Percentiles rank a stretch among this genome's conserved stretches.
Evolutionary conservation across 2,329 filamentous ascomycete species (phyloP).

Genomic region (Dothidotthia symphoricarpi): DNA sequence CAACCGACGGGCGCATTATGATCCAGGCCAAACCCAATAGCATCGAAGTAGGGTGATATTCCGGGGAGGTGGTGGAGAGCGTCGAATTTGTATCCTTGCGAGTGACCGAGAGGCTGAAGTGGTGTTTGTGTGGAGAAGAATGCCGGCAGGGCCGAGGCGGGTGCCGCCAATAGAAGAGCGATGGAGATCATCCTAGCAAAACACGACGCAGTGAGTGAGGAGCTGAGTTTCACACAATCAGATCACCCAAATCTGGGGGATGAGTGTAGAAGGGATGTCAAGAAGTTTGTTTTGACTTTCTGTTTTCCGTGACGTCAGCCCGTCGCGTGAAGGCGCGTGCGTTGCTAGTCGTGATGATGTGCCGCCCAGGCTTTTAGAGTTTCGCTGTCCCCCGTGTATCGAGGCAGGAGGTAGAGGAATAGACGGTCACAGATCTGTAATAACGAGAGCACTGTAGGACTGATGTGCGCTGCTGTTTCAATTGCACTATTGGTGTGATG

Average conservation of each 20-base stretch:
- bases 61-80: conserved; percentile 51
- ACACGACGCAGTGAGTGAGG: not conserved
- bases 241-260: conserved; percentile 1
- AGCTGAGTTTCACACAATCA: not conserved
- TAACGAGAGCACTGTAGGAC: no score
- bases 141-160: conserved; percentile 22
- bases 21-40: conserved; percentile 47
- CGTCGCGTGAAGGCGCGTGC: no score
- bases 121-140: conserved; percentile 15
- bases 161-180: conserved; percentile 18
- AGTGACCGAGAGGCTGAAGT: conserved; percentile 25
- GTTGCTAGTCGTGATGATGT: no score
- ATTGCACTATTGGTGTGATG: no score
- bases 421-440: no score
- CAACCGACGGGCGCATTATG: conserved; percentile 51
- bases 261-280: not conserved
- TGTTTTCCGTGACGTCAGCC: conserved; percentile 1
- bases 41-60: conserved; percentile 52
- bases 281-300: not conserved
- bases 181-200: conserved; percentile 9
- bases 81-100: conserved; percentile 46
- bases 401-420: no score
- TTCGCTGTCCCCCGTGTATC: no score
- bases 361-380: no score
- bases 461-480: no score